Base-by-base conservation (phyloP, 2,329 filamentous ascomycete genomes). In the Epichloe glyceriae region DNA sequence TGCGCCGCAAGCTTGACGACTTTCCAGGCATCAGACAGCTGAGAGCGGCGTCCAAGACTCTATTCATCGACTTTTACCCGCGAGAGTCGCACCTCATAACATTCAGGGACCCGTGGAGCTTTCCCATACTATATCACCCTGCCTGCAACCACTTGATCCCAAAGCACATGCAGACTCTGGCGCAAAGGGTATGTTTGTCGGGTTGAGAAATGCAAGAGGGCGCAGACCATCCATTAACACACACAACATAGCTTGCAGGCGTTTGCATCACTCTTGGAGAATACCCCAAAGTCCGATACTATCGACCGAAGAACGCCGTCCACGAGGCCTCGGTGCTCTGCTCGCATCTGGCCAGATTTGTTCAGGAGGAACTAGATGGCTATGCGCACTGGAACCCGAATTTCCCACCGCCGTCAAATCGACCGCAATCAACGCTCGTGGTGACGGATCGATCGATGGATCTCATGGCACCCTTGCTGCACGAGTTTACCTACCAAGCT, bases 401-500 rank as follows among this genome's bases (percentile, higher is more conserved):
- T 14, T 97, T 95, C 55, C 91, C 91, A 2, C 86, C 90, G 0
- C 82, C 75, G n/a, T 80, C 80, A 8, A 78, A 81, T 47, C 76
- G 91, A 49, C 91, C 90, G 6, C 84, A 87, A 56, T 88, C 88
- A 39, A 80, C 89, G 0, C 77, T 98, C 0, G 73, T 95, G 60
- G 85, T 98, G 54, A 87, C 89, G 1, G 93, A 97, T 65, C 80
- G 93, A 54, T 88, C 89, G 7, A 93, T 98, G 85, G 93, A 98
- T 65, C 69, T 96, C 3, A 81, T 85, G 70, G 83, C 91, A 0
- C 93, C 93, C 1, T 70, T 97, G 11, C 64, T 97, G 4, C 93
- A 98, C 68, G 93, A 98, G 62, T 96, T 98, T 64, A 96, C 93
- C 12, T 98, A 97, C 65, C 93, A 98, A 67, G 89, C 93, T 47